These are phyloP conservation scores for Pythium aquatile DNA, from an alignment of 352 stramenopile genomes.

Conservation along the genomic window DNA sequence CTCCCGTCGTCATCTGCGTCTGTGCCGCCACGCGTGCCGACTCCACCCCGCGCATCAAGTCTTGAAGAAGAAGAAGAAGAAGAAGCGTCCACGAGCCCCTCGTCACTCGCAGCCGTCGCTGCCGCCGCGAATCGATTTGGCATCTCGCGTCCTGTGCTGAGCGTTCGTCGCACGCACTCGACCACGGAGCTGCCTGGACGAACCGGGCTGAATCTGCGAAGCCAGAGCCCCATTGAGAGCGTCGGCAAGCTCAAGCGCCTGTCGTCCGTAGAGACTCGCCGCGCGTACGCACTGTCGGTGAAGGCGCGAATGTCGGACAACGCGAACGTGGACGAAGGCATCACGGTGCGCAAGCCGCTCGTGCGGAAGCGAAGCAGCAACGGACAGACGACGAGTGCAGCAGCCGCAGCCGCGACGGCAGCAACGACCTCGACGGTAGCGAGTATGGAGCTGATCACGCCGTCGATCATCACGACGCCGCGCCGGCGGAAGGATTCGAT, in stretches of 20 bases:
- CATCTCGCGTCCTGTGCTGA: constrained; percentile 14
- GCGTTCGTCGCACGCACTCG: constrained; percentile 21
- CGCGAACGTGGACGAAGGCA: constrained; percentile 30
- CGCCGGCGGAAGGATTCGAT: constrained; percentile 24
- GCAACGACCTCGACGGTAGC: constrained; percentile 1
- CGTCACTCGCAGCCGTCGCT: constrained; percentile 6
- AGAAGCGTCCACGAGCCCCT: not conserved
- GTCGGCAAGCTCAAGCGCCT: constrained; percentile 28
- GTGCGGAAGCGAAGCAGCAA: constrained; percentile 17
- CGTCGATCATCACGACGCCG: constrained; percentile 14
- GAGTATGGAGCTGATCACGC: constrained; percentile 16
- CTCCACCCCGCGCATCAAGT: not conserved
- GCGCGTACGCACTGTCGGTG: constrained; percentile 35
- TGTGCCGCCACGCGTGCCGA: constrained; percentile 18
- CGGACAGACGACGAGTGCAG: not conserved
- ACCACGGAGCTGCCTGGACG: constrained; percentile 18
- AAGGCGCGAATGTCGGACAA: constrained; percentile 33
- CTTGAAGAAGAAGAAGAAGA: constrained; percentile 8
- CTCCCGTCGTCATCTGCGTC: constrained; percentile 16
- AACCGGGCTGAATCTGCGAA: constrained; percentile 2
- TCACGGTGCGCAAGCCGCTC: constrained; percentile 21
- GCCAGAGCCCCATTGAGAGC: constrained; percentile 8
- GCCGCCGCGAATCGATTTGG: constrained; percentile 23
- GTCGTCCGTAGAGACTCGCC: constrained; percentile 32
- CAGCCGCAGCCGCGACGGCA: not conserved